Conservation (phyloP, 1,284 basidiomycete species). For the Erythrobasidium hasegawianum region DNA sequence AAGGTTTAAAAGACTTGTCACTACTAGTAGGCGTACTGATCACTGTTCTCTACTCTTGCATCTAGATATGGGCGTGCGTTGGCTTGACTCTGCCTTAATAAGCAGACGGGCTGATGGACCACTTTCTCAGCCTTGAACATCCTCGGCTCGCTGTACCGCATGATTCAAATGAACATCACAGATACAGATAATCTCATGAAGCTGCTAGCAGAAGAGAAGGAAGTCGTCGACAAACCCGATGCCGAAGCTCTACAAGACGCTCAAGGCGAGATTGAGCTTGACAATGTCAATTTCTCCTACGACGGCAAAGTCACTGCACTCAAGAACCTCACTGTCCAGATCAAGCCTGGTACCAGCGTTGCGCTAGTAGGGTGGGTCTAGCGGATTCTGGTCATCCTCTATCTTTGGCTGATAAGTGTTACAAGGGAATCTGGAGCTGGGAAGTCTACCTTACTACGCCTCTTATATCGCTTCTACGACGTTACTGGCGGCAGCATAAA, state of each 20-base stretch:
- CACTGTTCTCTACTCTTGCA: too few relatives aligned
- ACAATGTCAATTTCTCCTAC: conserved; percentile 63
- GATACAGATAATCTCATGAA: conserved; percentile 72
- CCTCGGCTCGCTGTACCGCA: conserved; percentile 45
- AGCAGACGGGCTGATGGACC: too few relatives aligned
- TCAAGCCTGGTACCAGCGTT: conserved; percentile 72
- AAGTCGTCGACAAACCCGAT: conserved; percentile 72
- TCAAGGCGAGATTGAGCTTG: conserved; percentile 72
- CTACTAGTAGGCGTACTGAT: too few relatives aligned
- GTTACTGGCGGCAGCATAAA: conserved; percentile 61
- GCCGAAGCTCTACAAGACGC: conserved; percentile 63
- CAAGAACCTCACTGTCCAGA: conserved; percentile 73
- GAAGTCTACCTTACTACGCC: conserved; percentile 74
- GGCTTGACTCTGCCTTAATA: too few relatives aligned
- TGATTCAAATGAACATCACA: conserved; percentile 56
- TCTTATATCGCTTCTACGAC: conserved; percentile 87
- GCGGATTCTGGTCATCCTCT: too few relatives aligned
- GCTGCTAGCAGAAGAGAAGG: conserved; percentile 67
- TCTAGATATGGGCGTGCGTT: too few relatives aligned
- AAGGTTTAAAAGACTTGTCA: too few relatives aligned
- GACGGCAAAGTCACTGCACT: conserved; percentile 70
- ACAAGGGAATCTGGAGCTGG: conserved; percentile 66
- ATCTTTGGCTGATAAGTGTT: too few relatives aligned
- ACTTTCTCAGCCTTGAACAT: conserved; percentile 27
- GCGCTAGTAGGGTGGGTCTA: conserved; percentile 61